Conservation (phyloP, 2,329 filamentous ascomycete species). For the Paecilomyces dactylethromorphus region DNA sequence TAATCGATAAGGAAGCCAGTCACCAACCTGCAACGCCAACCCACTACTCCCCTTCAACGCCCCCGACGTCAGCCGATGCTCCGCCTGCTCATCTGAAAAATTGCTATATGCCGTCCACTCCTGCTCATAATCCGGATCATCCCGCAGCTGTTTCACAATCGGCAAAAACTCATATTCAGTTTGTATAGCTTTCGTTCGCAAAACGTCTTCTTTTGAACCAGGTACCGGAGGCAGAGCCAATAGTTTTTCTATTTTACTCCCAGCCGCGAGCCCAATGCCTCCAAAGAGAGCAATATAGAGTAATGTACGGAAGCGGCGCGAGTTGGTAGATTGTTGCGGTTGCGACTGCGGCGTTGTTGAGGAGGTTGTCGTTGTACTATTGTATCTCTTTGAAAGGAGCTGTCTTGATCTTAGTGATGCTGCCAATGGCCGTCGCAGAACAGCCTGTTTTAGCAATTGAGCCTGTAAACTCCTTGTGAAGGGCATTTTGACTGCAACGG, state of each 20-base stretch:
- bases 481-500: neutral
- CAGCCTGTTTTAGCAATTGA: neutral
- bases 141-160: constrained; percentile 31
- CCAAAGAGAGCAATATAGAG: constrained; percentile 29
- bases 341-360: constrained; percentile 9
- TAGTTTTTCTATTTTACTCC: constrained; percentile 17
- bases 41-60: constrained; percentile 34
- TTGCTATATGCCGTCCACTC: constrained; percentile 33
- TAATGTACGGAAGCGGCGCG: constrained; percentile 20
- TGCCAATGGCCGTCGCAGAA: neutral
- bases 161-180: constrained; percentile 26
- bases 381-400: neutral
- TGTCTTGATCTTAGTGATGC: neutral
- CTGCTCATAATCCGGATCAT: constrained; percentile 29
- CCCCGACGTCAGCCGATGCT: constrained; percentile 30
- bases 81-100: constrained; percentile 27
- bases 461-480: neutral
- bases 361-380: neutral
- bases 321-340: constrained; percentile 21
- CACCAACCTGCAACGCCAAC: constrained; percentile 33
- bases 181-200: constrained; percentile 21
- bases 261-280: constrained; percentile 20
- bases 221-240: constrained; percentile 20
- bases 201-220: constrained; percentile 27
- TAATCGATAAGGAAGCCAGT: constrained; percentile 5